Conservation (phyloP, 768 basidiomycete genomes). For the Boletus insuetus region DNA sequence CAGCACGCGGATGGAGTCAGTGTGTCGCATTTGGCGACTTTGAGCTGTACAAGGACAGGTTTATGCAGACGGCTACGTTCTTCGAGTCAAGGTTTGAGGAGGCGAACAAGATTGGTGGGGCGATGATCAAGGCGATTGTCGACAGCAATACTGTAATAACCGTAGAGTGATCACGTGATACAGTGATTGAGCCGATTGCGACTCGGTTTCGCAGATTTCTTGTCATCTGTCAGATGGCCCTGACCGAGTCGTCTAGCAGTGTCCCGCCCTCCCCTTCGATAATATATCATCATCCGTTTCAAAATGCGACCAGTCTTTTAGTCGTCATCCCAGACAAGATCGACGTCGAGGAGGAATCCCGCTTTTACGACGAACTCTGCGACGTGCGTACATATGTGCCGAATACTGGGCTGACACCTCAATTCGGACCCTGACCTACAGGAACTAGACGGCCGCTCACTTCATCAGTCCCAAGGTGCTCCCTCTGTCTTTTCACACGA, state of each 20-base stretch:
- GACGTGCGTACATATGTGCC: constrained; percentile 32
- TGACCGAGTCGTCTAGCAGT: constrained; percentile 4
- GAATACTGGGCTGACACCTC: background rate
- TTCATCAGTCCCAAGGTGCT: constrained; percentile 31
- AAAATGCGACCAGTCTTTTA: constrained; percentile 43
- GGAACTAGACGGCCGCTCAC: constrained; percentile 22
- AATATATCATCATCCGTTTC: constrained; percentile 41
- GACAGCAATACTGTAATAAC: constrained; percentile 38
- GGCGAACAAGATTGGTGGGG: constrained; percentile 73
- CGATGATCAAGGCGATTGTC: constrained; percentile 89
- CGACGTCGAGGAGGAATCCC: constrained; percentile 66
- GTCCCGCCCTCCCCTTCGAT: constrained; percentile 8
- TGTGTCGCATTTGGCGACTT: constrained; percentile 92
- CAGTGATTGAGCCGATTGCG: too few species aligned
- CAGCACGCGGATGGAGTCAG: constrained; percentile 94
- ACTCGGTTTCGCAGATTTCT: too few species aligned
- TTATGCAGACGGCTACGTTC: constrained; percentile 75
- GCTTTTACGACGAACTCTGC: constrained; percentile 63
- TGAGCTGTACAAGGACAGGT: constrained; percentile 79
- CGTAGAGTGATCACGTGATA: background rate
- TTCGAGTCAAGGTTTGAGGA: constrained; percentile 89
- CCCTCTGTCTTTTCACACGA: constrained; percentile 65
- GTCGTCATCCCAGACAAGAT: constrained; percentile 57
- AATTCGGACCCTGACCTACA: background rate
- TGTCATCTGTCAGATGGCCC: background rate